phyloP scores from a whole-genome alignment of 148 eudicot species.

The Vaccinium darrowii region DNA sequence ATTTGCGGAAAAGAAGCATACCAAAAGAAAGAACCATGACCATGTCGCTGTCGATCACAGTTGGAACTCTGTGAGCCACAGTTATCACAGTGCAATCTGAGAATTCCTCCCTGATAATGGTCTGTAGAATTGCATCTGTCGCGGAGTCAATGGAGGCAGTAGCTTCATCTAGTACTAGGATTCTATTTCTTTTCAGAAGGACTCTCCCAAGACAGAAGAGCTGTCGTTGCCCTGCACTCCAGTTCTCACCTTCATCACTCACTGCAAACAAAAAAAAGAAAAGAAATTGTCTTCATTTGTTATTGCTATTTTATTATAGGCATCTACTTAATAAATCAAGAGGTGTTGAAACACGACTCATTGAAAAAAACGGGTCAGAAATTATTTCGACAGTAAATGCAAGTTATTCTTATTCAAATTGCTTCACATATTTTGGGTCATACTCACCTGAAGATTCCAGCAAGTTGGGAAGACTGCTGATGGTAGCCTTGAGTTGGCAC shows the following conservation, averaged over 20 bases:
- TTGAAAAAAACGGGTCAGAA: background rate
- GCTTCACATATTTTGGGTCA: background rate
- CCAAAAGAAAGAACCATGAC: conserved; percentile 72
- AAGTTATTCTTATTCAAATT: background rate
- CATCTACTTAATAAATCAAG: background rate
- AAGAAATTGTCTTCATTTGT: background rate
- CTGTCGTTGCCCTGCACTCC: conserved; percentile 68
- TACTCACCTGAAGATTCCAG: conserved; percentile 62
- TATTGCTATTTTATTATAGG: background rate
- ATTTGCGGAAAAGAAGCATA: conserved; percentile 29
- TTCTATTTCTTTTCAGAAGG: conserved; percentile 55
- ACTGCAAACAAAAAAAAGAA: conserved; percentile 23
- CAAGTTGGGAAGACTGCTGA: conserved; percentile 52
- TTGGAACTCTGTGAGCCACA: conserved; percentile 69
- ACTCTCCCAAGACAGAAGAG: conserved; percentile 69
- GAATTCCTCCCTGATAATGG: conserved; percentile 54
- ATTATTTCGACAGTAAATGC: background rate
- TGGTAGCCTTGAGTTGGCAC: conserved; percentile 68
- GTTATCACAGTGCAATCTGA: conserved; percentile 55
- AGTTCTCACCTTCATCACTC: conserved; percentile 66
- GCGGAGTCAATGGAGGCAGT: conserved; percentile 66
- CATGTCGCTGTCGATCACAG: conserved; percentile 63
- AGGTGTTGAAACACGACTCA: background rate
- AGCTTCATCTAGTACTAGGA: conserved; percentile 68
- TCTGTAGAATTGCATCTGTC: conserved; percentile 58